Percentiles rank a stretch among this genome's conserved stretches.
phyloP scores from a whole-genome alignment of 2,329 filamentous ascomycete species.

The Penicillium brasilianum region DNA sequence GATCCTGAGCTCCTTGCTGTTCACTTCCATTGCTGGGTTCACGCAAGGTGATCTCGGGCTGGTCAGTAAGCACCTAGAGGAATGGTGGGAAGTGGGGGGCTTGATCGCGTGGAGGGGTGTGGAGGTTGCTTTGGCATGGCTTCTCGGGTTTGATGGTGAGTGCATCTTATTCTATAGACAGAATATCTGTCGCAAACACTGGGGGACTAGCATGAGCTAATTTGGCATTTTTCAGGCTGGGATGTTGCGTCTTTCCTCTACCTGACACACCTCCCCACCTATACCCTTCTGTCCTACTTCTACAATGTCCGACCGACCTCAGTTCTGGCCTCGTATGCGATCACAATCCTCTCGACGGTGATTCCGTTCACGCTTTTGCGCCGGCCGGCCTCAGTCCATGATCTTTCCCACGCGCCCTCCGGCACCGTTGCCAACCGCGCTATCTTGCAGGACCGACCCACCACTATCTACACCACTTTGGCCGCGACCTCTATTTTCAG shows the following conservation, averaged over 20 bases:
- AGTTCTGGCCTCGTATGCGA: constrained; percentile 64
- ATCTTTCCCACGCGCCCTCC: constrained; percentile 53
- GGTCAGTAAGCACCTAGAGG: constrained; percentile 68
- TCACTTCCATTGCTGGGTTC: constrained; percentile 64
- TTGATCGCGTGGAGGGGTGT: constrained; percentile 63
- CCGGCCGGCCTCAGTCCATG: constrained; percentile 67
- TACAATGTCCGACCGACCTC: constrained; percentile 71
- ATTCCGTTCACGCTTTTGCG: constrained; percentile 78
- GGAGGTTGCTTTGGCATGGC: constrained; percentile 76
- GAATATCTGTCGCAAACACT: neutral
- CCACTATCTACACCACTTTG: constrained; percentile 68
- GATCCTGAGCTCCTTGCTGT: constrained; percentile 66
- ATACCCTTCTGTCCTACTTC: constrained; percentile 77
- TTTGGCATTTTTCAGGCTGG: constrained; percentile 54
- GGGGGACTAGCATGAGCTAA: constrained; percentile 6
- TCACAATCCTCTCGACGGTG: constrained; percentile 71
- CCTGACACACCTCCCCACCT: constrained; percentile 75
- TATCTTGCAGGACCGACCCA: constrained; percentile 66
- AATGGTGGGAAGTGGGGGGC: constrained; percentile 64
- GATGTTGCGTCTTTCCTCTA: constrained; percentile 70
- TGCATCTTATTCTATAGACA: neutral
- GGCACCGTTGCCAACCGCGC: constrained; percentile 63
- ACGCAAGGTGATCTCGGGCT: constrained; percentile 69
- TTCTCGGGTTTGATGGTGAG: constrained; percentile 68
- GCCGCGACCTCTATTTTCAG: constrained; percentile 76